Conservation (phyloP, 2,329 filamentous ascomycete genomes). For the Fusarium bulbicola region DNA sequence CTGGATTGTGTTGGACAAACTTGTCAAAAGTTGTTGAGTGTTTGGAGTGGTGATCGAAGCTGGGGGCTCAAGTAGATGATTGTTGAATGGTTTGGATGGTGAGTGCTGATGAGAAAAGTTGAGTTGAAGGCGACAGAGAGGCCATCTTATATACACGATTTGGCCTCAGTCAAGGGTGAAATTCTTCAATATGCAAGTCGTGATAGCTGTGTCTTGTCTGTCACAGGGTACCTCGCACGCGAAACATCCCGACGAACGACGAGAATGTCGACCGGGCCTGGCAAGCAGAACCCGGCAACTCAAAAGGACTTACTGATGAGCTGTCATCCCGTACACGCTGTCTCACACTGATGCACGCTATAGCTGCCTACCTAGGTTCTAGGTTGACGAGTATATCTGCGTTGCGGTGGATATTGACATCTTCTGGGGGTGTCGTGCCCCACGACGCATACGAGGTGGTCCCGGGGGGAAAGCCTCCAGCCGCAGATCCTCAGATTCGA, state of each 20-base stretch:
- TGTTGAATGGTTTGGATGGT: constrained; percentile 36
- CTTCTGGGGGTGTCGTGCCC: constrained; percentile 11
- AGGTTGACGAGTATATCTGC: constrained; percentile 2
- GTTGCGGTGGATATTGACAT: constrained; percentile 21
- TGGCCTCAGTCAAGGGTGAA: constrained; percentile 2
- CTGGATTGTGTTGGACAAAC: constrained; percentile 29
- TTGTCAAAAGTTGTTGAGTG: constrained; percentile 25
- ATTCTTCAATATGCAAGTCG: constrained; percentile 15
- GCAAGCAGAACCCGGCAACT: constrained; percentile 22
- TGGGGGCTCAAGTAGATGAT: constrained; percentile 37
- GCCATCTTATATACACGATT: constrained; percentile 40
- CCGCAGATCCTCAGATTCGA: constrained; percentile 18
- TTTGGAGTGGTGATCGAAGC: constrained; percentile 21
- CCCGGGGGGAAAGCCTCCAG: not conserved
- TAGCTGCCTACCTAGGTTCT: constrained; percentile 1
- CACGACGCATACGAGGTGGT: not conserved
- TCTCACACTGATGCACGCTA: constrained; percentile 39
- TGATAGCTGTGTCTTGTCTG: constrained; percentile 10
- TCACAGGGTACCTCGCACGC: constrained; percentile 12
- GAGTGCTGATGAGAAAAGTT: constrained; percentile 33
- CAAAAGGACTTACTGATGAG: constrained; percentile 32
- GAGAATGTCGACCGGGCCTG: constrained; percentile 1
- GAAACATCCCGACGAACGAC: constrained; percentile 28
- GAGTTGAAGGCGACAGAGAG: constrained; percentile 17
- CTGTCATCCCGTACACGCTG: constrained; percentile 27